Conservation (phyloP, 1,284 basidiomycete genomes). For the Coriolopsis trogii region DNA sequence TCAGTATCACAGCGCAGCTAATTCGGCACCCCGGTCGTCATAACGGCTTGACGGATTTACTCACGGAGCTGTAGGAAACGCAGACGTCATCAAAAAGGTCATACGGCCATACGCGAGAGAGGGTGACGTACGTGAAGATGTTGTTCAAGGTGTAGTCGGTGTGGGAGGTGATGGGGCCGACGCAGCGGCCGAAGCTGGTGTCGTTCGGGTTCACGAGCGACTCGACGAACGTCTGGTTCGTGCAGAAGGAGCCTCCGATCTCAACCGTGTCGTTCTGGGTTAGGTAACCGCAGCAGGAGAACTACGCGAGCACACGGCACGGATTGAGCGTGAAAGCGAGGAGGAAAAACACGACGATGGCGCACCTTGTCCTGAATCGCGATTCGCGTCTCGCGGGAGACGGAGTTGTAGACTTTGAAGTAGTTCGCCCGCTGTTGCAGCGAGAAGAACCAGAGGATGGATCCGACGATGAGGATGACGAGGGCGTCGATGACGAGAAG, state of each 20-base stretch:
- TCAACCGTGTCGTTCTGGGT: slow-evolving; percentile 60
- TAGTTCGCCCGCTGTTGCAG: slow-evolving; percentile 71
- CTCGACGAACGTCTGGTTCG: slow-evolving; percentile 50
- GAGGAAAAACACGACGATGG: background rate
- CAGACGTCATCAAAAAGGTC: background rate
- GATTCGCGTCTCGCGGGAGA: slow-evolving; percentile 50
- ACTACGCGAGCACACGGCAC: slow-evolving; percentile 44
- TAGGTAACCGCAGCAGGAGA: slow-evolving; percentile 85
- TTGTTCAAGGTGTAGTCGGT: slow-evolving; percentile 77
- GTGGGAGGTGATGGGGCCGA: slow-evolving; percentile 60
- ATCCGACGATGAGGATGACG: slow-evolving; percentile 62
- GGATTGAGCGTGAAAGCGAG: background rate
- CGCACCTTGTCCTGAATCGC: slow-evolving; percentile 74
- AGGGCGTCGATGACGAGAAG: slow-evolving; percentile 63
- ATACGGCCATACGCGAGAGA: background rate
- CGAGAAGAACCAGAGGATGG: slow-evolving; percentile 79
- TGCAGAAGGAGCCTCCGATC: slow-evolving; percentile 65
- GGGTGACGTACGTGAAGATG: slow-evolving; percentile 71
- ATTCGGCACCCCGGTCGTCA: slow-evolving; percentile 20
- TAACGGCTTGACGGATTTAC: slow-evolving; percentile 10
- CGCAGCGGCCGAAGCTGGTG: slow-evolving; percentile 50
- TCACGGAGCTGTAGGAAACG: slow-evolving; percentile 21
- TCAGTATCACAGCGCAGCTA: slow-evolving; percentile 34
- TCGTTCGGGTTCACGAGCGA: slow-evolving; percentile 46
- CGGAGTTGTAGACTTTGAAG: slow-evolving; percentile 54